Conservation (phyloP, 495 filamentous ascomycete species). For the Delitschia confertaspora region DNA sequence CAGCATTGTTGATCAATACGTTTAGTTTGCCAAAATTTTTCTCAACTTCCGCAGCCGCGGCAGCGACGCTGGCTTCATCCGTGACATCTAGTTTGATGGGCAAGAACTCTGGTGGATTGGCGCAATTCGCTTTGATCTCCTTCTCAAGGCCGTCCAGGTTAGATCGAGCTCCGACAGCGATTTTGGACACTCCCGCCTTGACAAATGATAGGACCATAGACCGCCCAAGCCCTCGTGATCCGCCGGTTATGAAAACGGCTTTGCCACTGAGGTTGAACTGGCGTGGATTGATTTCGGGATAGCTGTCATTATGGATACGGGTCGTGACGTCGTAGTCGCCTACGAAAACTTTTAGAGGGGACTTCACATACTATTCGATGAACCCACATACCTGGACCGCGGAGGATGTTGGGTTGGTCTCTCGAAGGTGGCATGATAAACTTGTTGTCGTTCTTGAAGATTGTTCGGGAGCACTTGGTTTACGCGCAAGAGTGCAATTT, state of each 20-base stretch:
- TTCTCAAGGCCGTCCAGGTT: constrained; percentile 31
- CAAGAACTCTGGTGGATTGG: constrained; percentile 37
- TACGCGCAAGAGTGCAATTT: too few relatives aligned
- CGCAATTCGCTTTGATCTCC: constrained; percentile 36
- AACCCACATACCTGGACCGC: too few relatives aligned
- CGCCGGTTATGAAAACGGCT: constrained; percentile 30
- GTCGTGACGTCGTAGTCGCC: neutral
- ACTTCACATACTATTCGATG: too few relatives aligned
- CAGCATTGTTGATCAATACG: constrained; percentile 50
- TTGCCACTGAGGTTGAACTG: constrained; percentile 25
- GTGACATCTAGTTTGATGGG: constrained; percentile 40
- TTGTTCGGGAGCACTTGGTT: too few relatives aligned
- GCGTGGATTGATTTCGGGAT: constrained; percentile 28
- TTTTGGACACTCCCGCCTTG: constrained; percentile 23
- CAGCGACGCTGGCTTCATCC: constrained; percentile 32
- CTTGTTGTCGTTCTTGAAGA: too few relatives aligned
- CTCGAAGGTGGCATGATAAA: too few relatives aligned
- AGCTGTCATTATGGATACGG: constrained; percentile 28
- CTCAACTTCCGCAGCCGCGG: constrained; percentile 29
- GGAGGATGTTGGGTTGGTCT: too few relatives aligned
- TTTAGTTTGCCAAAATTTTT: constrained; percentile 39
- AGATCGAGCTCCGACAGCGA: constrained; percentile 39
- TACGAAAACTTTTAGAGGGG: too few relatives aligned
- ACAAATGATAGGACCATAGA: constrained; percentile 29
- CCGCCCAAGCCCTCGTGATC: constrained; percentile 27